phyloP scores from a whole-genome alignment of 495 filamentous ascomycete species.

The Usnea hakonensis region DNA sequence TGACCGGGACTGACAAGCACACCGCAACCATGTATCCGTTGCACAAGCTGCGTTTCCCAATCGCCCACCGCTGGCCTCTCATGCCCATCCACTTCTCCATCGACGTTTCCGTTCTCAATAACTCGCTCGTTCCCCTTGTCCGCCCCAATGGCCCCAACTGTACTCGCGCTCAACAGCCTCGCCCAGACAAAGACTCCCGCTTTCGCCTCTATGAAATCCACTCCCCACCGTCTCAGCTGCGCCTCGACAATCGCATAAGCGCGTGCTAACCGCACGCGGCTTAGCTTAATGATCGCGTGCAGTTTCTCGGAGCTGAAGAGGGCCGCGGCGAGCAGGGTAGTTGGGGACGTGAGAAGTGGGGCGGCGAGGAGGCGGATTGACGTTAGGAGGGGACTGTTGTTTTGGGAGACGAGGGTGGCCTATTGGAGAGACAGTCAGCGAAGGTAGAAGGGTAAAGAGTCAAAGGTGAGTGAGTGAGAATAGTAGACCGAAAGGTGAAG shows the following conservation, averaged over 20 bases:
- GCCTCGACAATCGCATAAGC: slow-evolving; percentile 20
- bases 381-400: slow-evolving; percentile 5
- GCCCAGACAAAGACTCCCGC: slow-evolving; percentile 25
- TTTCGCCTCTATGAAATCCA: slow-evolving; percentile 23
- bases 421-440: too few relatives aligned
- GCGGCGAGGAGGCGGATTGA: slow-evolving; percentile 13
- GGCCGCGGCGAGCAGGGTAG: slow-evolving; percentile 10
- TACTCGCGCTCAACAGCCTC: too few relatives aligned
- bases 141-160: not conserved
- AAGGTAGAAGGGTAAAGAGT: too few relatives aligned
- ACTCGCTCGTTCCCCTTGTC: too few relatives aligned
- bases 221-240: slow-evolving; percentile 14
- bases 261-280: slow-evolving; percentile 11
- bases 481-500: not conserved
- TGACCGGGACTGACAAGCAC: slow-evolving; percentile 22
- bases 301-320: slow-evolving; percentile 18
- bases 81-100: slow-evolving; percentile 11
- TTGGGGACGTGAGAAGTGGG: slow-evolving; percentile 14
- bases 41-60: too few relatives aligned
- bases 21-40: slow-evolving; percentile 15
- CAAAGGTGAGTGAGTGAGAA: too few relatives aligned
- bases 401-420: slow-evolving; percentile 12
- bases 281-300: slow-evolving; percentile 15
- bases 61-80: too few relatives aligned
- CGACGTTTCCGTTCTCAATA: slow-evolving; percentile 23